Percentiles rank a stretch among this genome's conserved stretches.
phyloP scores from a whole-genome alignment of 257 asterid species.

The Buddleja alternifolia region DNA sequence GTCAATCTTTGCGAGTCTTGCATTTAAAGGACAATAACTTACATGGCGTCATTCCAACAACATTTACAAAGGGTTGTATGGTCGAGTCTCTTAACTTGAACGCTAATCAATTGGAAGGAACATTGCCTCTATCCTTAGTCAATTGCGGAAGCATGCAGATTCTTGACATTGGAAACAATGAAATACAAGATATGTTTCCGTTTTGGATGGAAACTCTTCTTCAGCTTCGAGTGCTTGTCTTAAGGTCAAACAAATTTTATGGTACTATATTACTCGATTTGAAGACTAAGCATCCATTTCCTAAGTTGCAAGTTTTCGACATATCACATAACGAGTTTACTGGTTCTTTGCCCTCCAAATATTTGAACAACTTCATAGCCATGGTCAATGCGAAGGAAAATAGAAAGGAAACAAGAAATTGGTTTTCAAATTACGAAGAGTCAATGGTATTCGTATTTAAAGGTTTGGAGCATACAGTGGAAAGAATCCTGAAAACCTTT shows the following conservation, averaged over 20 bases:
- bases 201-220: conserved; percentile 34
- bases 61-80: background rate
- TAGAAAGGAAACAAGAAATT: background rate
- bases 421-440: background rate
- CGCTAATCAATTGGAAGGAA: conserved; percentile 14
- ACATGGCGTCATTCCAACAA: conserved; percentile 15
- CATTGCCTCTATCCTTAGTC: conserved; percentile 10
- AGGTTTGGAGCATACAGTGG: background rate
- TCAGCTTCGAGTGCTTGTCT: conserved; percentile 31
- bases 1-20: background rate
- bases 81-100: conserved; percentile 1
- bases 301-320: conserved; percentile 29
- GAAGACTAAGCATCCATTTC: conserved; percentile 3
- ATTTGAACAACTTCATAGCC: conserved; percentile 19
- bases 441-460: background rate
- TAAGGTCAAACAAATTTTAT: conserved; percentile 26
- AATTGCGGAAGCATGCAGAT: conserved; percentile 28
- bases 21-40: background rate
- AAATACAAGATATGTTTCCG: conserved; percentile 36
- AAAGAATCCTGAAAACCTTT: background rate
- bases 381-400: conserved; percentile 18
- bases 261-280: conserved; percentile 28
- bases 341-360: conserved; percentile 28
- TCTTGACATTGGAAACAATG: conserved; percentile 32
- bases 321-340: conserved; percentile 28